Percentiles rank a stretch among this genome's conserved stretches.
phyloP scores from a whole-genome alignment of 331 rosid genomes.

The Spiraea crenata region DNA sequence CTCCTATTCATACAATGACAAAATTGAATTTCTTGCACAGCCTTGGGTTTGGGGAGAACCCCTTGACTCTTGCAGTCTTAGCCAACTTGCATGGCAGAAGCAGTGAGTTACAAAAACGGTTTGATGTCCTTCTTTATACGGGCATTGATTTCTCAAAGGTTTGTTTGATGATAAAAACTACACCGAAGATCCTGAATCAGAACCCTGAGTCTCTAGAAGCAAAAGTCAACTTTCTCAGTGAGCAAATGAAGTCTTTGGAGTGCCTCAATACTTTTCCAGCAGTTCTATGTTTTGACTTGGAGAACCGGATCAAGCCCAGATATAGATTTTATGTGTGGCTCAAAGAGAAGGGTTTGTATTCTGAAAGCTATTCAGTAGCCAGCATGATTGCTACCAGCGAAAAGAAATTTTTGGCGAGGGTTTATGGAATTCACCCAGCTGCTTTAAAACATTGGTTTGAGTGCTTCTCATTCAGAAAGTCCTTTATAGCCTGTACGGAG shows the following conservation, averaged over 20 bases:
- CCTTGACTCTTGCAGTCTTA: constrained; percentile 43
- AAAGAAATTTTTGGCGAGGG: constrained; percentile 49
- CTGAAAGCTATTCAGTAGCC: constrained; percentile 47
- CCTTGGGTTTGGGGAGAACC: constrained; percentile 78
- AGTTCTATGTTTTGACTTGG: constrained; percentile 56
- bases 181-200: constrained; percentile 65
- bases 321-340: constrained; percentile 61
- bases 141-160: constrained; percentile 62
- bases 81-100: constrained; percentile 50
- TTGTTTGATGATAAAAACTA: constrained; percentile 41
- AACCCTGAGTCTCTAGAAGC: constrained; percentile 49
- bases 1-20: constrained; percentile 40
- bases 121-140: constrained; percentile 48
- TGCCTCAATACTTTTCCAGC: constrained; percentile 49
- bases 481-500: not conserved
- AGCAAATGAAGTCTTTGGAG: constrained; percentile 53
- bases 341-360: constrained; percentile 47
- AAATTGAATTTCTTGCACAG: constrained; percentile 63
- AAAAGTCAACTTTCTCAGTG: constrained; percentile 54
- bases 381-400: constrained; percentile 66
- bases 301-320: constrained; percentile 74
- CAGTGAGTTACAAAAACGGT: constrained; percentile 46
- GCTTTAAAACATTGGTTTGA: constrained; percentile 80
- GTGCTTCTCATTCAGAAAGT: constrained; percentile 34
- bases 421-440: constrained; percentile 57